A percentile compares a stretch with the other conserved stretches of the same genome.
These are phyloP conservation scores for Brasenia schreberi DNA, from an alignment of 164 flowering plant genomes.

Conservation along the genomic window DNA sequence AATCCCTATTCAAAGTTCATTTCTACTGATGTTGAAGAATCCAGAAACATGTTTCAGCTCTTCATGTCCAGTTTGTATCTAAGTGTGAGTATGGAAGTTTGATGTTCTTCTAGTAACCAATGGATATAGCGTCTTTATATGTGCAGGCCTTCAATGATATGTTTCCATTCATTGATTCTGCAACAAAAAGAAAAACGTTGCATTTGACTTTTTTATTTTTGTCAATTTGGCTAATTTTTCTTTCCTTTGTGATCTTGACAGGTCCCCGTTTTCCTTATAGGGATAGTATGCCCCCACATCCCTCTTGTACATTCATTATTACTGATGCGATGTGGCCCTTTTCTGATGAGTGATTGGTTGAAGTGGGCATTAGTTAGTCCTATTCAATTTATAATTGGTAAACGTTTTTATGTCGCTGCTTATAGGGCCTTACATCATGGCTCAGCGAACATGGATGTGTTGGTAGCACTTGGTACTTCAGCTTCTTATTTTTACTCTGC, in stretches of 20 bases:
- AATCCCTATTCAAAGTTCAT: conserved; percentile 10
- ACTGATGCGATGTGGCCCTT: conserved; percentile 89
- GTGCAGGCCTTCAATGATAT: no score
- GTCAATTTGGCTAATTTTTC: neutral
- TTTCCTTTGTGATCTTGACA: conserved; percentile 18
- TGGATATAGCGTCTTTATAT: neutral
- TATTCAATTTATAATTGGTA: conserved; percentile 88
- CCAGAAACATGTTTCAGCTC: neutral
- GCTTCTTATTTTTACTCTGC: conserved; percentile 95
- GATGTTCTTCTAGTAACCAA: neutral
- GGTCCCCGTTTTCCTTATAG: conserved; percentile 75
- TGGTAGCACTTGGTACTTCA: conserved; percentile 94
- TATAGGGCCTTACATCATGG: conserved; percentile 81
- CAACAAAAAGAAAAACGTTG: no score
- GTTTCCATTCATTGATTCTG: no score
- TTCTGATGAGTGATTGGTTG: conserved; percentile 90
- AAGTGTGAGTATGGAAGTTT: neutral
- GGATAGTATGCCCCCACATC: conserved; percentile 79
- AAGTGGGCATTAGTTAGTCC: conserved; percentile 76
- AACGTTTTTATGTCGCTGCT: conserved; percentile 89
- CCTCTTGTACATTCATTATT: conserved; percentile 64
- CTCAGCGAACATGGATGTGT: conserved; percentile 96
- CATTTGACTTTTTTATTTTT: neutral
- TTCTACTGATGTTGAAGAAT: neutral
- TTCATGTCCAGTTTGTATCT: neutral